A percentile compares a stretch with the other conserved stretches of the same genome.
Conservation (phyloP, 208 protist genomes). For the Acanthamoeba castellanii region DNA sequence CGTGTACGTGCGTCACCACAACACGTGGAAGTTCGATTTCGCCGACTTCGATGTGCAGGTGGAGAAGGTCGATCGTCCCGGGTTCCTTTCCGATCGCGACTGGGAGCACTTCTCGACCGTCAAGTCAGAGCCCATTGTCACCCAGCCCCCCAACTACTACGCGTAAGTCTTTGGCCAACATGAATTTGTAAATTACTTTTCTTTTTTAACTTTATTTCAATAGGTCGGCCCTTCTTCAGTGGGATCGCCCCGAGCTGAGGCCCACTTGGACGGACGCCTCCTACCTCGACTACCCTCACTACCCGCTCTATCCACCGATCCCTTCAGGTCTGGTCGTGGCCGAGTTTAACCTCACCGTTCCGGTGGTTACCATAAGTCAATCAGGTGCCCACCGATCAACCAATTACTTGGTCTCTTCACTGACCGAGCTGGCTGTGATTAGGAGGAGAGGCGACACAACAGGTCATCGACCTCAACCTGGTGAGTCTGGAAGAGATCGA, state of each 20-base stretch:
- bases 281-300: neutral
- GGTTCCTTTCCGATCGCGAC: neutral
- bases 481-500: too few relatives aligned
- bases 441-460: too few relatives aligned
- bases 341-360: too few relatives aligned
- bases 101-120: neutral
- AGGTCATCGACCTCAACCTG: too few relatives aligned
- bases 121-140: neutral
- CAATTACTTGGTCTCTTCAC: too few relatives aligned
- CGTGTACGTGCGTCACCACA: constrained; percentile 44
- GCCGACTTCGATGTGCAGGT: neutral
- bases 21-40: constrained; percentile 30
- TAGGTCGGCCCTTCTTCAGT: neutral
- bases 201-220: too few relatives aligned
- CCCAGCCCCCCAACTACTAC: neutral
- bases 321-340: too few relatives aligned
- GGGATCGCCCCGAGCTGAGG: constrained; percentile 11
- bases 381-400: too few relatives aligned
- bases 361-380: too few relatives aligned
- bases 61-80: neutral
- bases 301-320: neutral
- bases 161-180: too few relatives aligned
- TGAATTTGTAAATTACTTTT: too few relatives aligned
- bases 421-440: too few relatives aligned
- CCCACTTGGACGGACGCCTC: neutral